A percentile compares a stretch with the other conserved stretches of the same genome.
These are phyloP conservation scores for Coemansia sp. DNA, from an alignment of 192 early-diverging fungal species.

Conservation along the genomic window DNA sequence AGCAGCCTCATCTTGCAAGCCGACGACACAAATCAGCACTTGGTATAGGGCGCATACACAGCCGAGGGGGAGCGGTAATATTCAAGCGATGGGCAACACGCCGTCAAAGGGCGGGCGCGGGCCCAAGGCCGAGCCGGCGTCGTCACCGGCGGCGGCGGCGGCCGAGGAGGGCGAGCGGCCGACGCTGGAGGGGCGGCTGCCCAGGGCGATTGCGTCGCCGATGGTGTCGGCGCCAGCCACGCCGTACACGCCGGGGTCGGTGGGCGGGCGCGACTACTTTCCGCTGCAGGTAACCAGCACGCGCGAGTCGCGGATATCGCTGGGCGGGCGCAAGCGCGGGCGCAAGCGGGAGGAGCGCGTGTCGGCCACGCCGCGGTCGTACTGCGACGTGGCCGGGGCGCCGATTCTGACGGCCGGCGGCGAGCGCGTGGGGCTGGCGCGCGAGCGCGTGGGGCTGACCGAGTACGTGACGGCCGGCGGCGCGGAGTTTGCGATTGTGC, in stretches of 20 bases:
- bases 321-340: constrained; percentile 12
- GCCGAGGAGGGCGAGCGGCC: constrained; percentile 8
- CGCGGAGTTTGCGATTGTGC: constrained; percentile 47
- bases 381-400: constrained; percentile 45
- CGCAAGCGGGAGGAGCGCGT: background rate
- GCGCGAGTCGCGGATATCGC: constrained; percentile 48
- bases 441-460: constrained; percentile 34
- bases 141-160: background rate
- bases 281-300: constrained; percentile 39
- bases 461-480: constrained; percentile 51
- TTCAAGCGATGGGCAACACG: constrained; percentile 33
- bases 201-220: background rate
- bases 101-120: constrained; percentile 38
- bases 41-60: background rate
- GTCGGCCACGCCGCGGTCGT: constrained; percentile 32
- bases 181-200: constrained; percentile 25
- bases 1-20: too few species aligned
- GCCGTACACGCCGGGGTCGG: constrained; percentile 35
- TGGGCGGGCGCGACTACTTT: constrained; percentile 32
- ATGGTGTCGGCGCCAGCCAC: constrained; percentile 26
- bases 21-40: too few species aligned
- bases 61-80: background rate
- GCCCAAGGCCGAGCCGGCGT: constrained; percentile 12
- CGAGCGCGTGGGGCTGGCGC: constrained; percentile 27
- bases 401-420: constrained; percentile 44